These are phyloP conservation scores for Pythium dissotocum DNA, from an alignment of 352 stramenopile genomes.

Conservation along the genomic window DNA sequence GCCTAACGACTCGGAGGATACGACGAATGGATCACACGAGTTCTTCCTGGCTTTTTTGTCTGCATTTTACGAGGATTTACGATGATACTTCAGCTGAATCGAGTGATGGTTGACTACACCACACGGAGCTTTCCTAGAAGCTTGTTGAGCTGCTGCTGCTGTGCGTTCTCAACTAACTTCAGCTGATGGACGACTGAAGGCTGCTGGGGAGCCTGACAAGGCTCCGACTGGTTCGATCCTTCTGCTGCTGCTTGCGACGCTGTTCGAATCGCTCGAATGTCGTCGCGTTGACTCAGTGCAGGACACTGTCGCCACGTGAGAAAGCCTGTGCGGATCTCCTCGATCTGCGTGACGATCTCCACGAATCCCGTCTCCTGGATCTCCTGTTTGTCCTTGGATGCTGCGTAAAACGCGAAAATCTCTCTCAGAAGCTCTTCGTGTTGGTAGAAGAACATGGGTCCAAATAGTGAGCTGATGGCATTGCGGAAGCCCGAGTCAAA, in stretches of 20 bases:
- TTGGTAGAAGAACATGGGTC: slow-evolving; percentile 53
- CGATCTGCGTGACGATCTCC: slow-evolving; percentile 63
- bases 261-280: background rate
- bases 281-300: slow-evolving; percentile 13
- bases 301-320: slow-evolving; percentile 53
- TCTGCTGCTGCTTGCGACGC: background rate
- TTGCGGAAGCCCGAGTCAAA: slow-evolving; percentile 50
- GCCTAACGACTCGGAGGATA: too few relatives aligned
- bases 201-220: background rate
- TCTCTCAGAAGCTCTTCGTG: slow-evolving; percentile 43
- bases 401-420: slow-evolving; percentile 43
- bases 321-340: slow-evolving; percentile 46
- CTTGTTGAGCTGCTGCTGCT: slow-evolving; percentile 46
- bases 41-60: too few relatives aligned
- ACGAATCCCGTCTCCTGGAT: slow-evolving; percentile 50
- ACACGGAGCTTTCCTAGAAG: slow-evolving; percentile 22
- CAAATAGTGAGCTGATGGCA: slow-evolving; percentile 54
- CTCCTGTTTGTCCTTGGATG: slow-evolving; percentile 29
- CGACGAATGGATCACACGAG: too few relatives aligned
- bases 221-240: slow-evolving; percentile 4
- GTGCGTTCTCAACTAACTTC: slow-evolving; percentile 43
- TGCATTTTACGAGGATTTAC: background rate
- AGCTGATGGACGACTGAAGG: slow-evolving; percentile 11
- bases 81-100: too few relatives aligned
- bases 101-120: background rate